Evolutionary conservation across 768 basidiomycete species (phyloP).

Genomic region (Mycena capillaripes): DNA sequence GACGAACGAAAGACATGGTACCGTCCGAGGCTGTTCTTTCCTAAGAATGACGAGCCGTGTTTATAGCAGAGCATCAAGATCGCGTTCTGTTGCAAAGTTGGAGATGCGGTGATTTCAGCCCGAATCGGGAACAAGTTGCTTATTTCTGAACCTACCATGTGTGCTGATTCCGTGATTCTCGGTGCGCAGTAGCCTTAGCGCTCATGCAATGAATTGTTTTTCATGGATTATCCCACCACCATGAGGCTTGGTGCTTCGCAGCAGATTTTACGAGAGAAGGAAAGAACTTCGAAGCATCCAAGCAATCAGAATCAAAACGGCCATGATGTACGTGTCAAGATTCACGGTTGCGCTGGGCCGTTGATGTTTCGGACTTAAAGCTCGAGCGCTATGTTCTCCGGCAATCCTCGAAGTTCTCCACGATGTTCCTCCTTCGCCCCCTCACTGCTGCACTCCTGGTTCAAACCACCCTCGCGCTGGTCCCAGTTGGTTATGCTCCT

Average conservation of each 20-base stretch:
- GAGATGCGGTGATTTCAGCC: too few relatives aligned
- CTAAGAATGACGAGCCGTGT: too few relatives aligned
- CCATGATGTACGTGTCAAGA: constrained; percentile 9
- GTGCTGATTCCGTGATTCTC: constrained; percentile 17
- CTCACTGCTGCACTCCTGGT: constrained; percentile 20
- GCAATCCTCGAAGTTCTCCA: constrained; percentile 6
- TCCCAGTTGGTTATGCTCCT: constrained; percentile 9
- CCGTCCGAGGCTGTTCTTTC: too few relatives aligned
- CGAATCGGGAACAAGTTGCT: too few relatives aligned
- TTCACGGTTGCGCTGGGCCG: background rate
- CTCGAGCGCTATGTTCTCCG: constrained; percentile 2
- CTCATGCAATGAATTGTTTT: constrained; percentile 9
- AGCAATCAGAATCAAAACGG: constrained; percentile 2
- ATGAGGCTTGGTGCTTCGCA: constrained; percentile 4
- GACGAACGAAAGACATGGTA: too few relatives aligned
- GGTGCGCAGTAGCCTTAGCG: constrained; percentile 14
- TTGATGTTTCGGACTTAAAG: constrained; percentile 13
- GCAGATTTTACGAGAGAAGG: constrained; percentile 9
- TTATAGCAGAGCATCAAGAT: too few relatives aligned
- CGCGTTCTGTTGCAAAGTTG: too few relatives aligned
- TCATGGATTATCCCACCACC: constrained; percentile 20
- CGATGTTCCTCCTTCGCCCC: constrained; percentile 26
- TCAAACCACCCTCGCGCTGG: constrained; percentile 16
- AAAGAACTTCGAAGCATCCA: constrained; percentile 1
- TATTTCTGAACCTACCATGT: background rate